A percentile compares a stretch with the other conserved stretches of the same genome.
Evolutionary conservation across 1,284 basidiomycete genomes (phyloP).

Genomic region (Laetiporus sulphureus): DNA sequence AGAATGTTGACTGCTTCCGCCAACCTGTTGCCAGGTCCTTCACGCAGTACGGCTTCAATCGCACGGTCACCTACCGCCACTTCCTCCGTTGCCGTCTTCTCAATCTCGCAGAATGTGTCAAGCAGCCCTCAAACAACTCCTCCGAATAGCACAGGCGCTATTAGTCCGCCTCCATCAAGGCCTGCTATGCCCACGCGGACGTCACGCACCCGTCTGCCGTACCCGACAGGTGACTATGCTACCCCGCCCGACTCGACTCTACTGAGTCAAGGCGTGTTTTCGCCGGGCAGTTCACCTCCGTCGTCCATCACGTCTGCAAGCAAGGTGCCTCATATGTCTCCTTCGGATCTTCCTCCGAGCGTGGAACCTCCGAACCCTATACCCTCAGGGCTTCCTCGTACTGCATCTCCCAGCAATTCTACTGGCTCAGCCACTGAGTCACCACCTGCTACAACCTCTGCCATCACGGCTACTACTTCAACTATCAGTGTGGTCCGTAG

Average conservation of each 20-base stretch:
- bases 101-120: slow-evolving; percentile 21
- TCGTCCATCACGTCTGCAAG: slow-evolving; percentile 32
- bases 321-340: slow-evolving; percentile 21
- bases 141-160: slow-evolving; percentile 48
- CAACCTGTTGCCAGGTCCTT: slow-evolving; percentile 48
- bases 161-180: slow-evolving; percentile 53
- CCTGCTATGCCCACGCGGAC: slow-evolving; percentile 23
- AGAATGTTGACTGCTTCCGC: slow-evolving; percentile 53
- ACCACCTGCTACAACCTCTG: too few species aligned
- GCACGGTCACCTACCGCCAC: slow-evolving; percentile 30
- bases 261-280: slow-evolving; percentile 38
- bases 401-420: slow-evolving; percentile 15
- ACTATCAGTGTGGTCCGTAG: too few species aligned
- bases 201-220: slow-evolving; percentile 58
- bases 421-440: too few species aligned
- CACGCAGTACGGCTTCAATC: slow-evolving; percentile 37
- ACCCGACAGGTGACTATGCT: slow-evolving; percentile 75
- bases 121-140: slow-evolving; percentile 33
- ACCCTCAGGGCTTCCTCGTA: slow-evolving; percentile 21
- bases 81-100: slow-evolving; percentile 26
- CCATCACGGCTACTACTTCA: too few species aligned
- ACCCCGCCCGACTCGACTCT: slow-evolving; percentile 40
- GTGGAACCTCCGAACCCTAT: slow-evolving; percentile 11
- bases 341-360: slow-evolving; percentile 23
- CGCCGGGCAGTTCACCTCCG: slow-evolving; percentile 57